phyloP scores from a whole-genome alignment of 1,284 basidiomycete genomes.

The Boletus sp. region DNA sequence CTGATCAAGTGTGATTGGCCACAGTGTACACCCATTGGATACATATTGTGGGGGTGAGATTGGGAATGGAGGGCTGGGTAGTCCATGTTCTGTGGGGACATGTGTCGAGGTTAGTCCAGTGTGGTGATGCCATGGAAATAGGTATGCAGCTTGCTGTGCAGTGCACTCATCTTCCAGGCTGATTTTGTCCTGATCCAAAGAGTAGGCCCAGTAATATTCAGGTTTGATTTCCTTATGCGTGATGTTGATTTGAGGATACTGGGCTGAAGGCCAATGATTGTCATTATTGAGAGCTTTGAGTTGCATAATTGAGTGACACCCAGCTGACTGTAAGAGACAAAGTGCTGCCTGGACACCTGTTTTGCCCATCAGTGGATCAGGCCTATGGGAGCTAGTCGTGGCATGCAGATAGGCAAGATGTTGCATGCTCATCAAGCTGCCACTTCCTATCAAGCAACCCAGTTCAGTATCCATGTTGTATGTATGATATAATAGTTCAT shows the following conservation, averaged over 20 bases:
- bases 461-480: too few species aligned
- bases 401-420: too few species aligned
- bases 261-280: neutral
- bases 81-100: neutral
- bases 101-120: neutral
- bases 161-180: too few species aligned
- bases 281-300: conserved; percentile 6
- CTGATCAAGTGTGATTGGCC: neutral
- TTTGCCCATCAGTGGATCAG: too few species aligned
- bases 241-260: too few species aligned
- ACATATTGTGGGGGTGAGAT: neutral
- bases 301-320: conserved; percentile 38
- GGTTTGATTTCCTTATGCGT: accelerated
- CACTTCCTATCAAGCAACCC: too few species aligned
- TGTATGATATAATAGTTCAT: conserved; percentile 5
- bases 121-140: neutral
- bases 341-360: too few species aligned
- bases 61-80: neutral
- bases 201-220: too few species aligned
- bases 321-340: conserved; percentile 24
- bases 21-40: neutral
- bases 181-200: too few species aligned
- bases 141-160: neutral
- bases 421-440: too few species aligned
- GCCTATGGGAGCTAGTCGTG: too few species aligned